Conservation (phyloP, 495 filamentous ascomycete genomes). For the Darksidea phi region DNA sequence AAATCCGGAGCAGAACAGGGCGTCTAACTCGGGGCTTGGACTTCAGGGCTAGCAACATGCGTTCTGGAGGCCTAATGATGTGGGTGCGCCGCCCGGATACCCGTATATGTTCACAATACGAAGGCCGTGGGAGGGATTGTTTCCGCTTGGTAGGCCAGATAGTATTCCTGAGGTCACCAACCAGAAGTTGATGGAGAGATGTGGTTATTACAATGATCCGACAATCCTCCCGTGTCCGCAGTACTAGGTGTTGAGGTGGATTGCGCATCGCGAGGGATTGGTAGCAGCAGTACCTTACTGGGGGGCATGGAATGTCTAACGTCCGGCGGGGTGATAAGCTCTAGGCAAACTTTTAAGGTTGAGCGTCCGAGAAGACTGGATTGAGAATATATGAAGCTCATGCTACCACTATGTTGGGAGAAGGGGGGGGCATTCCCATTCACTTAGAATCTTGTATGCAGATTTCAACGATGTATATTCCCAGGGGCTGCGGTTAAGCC, state of each 20-base stretch:
- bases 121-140: constrained; percentile 15
- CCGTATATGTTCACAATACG: constrained; percentile 12
- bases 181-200: constrained; percentile 25
- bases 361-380: no score
- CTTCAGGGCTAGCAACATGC: constrained; percentile 3
- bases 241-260: constrained; percentile 10
- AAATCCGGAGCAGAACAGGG: no score
- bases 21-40: background rate
- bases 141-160: background rate
- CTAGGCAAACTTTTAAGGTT: no score
- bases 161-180: background rate
- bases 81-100: background rate
- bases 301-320: background rate
- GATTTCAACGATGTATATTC: no score
- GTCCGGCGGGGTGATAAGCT: no score
- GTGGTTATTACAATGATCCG: constrained; percentile 18
- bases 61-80: background rate
- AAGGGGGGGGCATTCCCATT: no score
- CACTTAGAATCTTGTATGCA: no score
- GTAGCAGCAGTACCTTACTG: background rate
- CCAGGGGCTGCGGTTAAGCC: no score
- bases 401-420: no score
- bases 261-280: background rate
- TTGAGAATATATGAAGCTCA: background rate
- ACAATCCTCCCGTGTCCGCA: constrained; percentile 9